phyloP scores from a whole-genome alignment of 805 yeast species.

The Suhomyces faveliae region DNA sequence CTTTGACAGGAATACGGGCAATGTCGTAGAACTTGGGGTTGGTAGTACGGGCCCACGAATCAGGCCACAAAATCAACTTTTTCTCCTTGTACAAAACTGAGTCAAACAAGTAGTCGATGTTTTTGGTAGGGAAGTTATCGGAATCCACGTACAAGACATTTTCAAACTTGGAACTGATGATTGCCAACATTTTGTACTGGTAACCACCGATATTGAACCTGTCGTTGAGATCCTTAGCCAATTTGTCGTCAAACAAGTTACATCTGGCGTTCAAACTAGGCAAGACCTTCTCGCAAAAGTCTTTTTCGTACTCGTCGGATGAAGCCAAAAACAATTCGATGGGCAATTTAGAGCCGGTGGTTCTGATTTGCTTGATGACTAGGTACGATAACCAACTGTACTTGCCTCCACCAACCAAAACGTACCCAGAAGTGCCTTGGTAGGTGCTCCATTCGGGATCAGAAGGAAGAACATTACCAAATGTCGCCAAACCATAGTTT shows the following conservation, averaged over 20 bases:
- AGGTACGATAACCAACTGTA: conserved; percentile 51
- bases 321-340: conserved; percentile 51
- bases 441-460: conserved; percentile 42
- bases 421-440: conserved; percentile 37
- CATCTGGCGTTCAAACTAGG: conserved; percentile 48
- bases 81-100: conserved; percentile 45
- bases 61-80: conserved; percentile 63
- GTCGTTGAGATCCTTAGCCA: conserved; percentile 14
- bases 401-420: conserved; percentile 53
- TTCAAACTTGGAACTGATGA: conserved; percentile 59
- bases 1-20: conserved; percentile 37
- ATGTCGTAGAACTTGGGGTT: conserved; percentile 59
- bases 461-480: conserved; percentile 29
- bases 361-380: conserved; percentile 47
- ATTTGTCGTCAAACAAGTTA: conserved; percentile 37
- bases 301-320: conserved; percentile 42
- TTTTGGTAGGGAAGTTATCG: conserved; percentile 46
- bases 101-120: conserved; percentile 46
- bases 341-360: conserved; percentile 46
- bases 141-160: conserved; percentile 50
- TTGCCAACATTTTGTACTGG: conserved; percentile 54
- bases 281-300: conserved; percentile 44
- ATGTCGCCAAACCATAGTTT: conserved; percentile 28
- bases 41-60: conserved; percentile 68
- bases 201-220: conserved; percentile 41